These are phyloP conservation scores for Sphagnum contortum DNA, from an alignment of 225 moss, liverwort and hornwort genomes.

Conservation along the genomic window DNA sequence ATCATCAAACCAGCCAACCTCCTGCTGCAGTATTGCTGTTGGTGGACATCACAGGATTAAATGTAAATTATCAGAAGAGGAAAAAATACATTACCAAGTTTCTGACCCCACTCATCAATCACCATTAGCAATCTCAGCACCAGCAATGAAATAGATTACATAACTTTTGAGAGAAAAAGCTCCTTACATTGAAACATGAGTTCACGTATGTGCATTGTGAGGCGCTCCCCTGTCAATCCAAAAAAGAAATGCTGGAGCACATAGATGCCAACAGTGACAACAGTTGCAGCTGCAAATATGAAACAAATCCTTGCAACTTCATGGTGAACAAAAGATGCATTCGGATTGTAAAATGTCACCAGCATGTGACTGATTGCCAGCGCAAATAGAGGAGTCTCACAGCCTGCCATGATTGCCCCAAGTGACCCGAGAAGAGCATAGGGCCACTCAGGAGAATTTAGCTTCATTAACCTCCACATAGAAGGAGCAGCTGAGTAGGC, in stretches of 20 bases:
- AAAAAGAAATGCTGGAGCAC: slow-evolving; percentile 86
- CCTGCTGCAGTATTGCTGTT: slow-evolving; percentile 14
- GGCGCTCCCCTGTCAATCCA: slow-evolving; percentile 85
- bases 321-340: slow-evolving; percentile 37
- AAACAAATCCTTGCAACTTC: slow-evolving; percentile 80
- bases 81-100: neutral
- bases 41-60: too few species aligned
- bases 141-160: too few species aligned
- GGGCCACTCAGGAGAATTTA: slow-evolving; percentile 94
- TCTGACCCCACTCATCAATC: too few species aligned
- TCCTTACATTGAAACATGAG: slow-evolving; percentile 60
- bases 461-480: slow-evolving; percentile 71
- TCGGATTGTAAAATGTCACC: slow-evolving; percentile 77
- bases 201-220: slow-evolving; percentile 84
- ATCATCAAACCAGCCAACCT: slow-evolving; percentile 17
- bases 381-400: slow-evolving; percentile 86
- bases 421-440: slow-evolving; percentile 70
- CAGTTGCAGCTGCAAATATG: slow-evolving; percentile 68
- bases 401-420: slow-evolving; percentile 83
- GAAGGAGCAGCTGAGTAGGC: slow-evolving; percentile 29
- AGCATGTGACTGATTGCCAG: slow-evolving; percentile 89
- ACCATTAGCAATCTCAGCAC: too few species aligned
- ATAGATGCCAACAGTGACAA: slow-evolving; percentile 75
- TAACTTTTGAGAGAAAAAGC: neutral
- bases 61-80: neutral